Percentiles rank a stretch among this genome's conserved stretches.
Evolutionary conservation across 1,284 basidiomycete genomes (phyloP).

Genomic region (Leucoagaricus sp.): DNA sequence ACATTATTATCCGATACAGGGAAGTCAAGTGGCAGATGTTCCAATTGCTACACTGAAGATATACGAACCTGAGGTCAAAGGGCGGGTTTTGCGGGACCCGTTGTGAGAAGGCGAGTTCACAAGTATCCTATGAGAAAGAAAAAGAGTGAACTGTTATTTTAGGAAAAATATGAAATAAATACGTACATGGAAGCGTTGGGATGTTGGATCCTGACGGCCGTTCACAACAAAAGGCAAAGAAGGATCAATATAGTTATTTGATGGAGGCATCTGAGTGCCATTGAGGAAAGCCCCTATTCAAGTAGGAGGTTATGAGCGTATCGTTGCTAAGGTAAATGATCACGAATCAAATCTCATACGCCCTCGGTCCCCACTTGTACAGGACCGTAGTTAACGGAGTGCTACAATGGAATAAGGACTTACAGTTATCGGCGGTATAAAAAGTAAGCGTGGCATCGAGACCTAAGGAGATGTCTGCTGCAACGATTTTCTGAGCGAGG

Average conservation of each 20-base stretch:
- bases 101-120: conserved; percentile 40
- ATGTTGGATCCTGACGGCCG: conserved; percentile 50
- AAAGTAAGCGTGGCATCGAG: conserved; percentile 38
- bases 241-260: conserved; percentile 53
- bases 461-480: conserved; percentile 47
- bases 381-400: background rate
- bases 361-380: background rate
- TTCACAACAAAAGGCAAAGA: conserved; percentile 47
- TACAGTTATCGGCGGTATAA: conserved; percentile 56
- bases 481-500: conserved; percentile 58
- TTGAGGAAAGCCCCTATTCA: conserved; percentile 54
- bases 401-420: conserved; percentile 17
- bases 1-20: background rate
- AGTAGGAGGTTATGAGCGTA: background rate
- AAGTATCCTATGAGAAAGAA: conserved; percentile 37
- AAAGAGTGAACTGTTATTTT: no score
- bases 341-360: background rate
- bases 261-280: conserved; percentile 44
- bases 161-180: no score
- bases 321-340: background rate
- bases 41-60: background rate
- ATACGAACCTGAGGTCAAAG: conserved; percentile 50
- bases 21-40: background rate
- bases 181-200: conserved; percentile 56
- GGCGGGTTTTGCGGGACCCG: conserved; percentile 50